phyloP scores from a whole-genome alignment of 2,329 filamentous ascomycete genomes.

The Fusarium siculi region DNA sequence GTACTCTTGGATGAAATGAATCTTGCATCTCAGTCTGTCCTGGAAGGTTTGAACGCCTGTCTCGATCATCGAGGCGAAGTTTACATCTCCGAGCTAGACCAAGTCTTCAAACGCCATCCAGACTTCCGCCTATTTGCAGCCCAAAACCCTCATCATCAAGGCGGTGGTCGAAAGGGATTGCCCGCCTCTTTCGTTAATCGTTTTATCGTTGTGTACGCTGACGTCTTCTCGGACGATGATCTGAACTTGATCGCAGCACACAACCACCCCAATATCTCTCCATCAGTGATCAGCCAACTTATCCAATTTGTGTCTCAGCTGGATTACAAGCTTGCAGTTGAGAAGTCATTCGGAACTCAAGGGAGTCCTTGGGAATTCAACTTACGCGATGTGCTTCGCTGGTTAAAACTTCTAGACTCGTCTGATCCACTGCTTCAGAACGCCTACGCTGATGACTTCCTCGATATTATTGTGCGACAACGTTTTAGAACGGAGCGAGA shows the following conservation, averaged over 20 bases:
- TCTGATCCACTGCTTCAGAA: slow-evolving; percentile 69
- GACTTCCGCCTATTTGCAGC: slow-evolving; percentile 96
- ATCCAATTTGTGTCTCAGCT: slow-evolving; percentile 85
- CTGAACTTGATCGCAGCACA: slow-evolving; percentile 82
- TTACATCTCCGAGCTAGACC: slow-evolving; percentile 94
- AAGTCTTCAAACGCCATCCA: slow-evolving; percentile 89
- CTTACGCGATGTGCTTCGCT: slow-evolving; percentile 87
- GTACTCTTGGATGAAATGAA: slow-evolving; percentile 99
- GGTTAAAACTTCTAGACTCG: slow-evolving; percentile 73
- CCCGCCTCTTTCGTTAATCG: slow-evolving; percentile 97
- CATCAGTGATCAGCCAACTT: slow-evolving; percentile 70
- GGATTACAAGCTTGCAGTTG: slow-evolving; percentile 74
- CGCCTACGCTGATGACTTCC: slow-evolving; percentile 75
- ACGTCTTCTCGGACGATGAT: slow-evolving; percentile 85
- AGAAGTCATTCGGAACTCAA: slow-evolving; percentile 67
- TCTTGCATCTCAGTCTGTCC: slow-evolving; percentile 92
- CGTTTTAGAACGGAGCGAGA: slow-evolving; percentile 83
- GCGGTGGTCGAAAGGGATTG: slow-evolving; percentile 92
- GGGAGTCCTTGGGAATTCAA: slow-evolving; percentile 96
- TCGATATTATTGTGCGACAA: slow-evolving; percentile 85
- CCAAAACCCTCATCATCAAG: slow-evolving; percentile 97
- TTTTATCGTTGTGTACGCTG: slow-evolving; percentile 97
- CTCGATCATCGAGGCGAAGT: slow-evolving; percentile 96
- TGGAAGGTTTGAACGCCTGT: slow-evolving; percentile 96
- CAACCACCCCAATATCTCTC: slow-evolving; percentile 74